These are phyloP conservation scores for Boletus rubescentipes DNA, from an alignment of 768 basidiomycete species.

Conservation along the genomic window DNA sequence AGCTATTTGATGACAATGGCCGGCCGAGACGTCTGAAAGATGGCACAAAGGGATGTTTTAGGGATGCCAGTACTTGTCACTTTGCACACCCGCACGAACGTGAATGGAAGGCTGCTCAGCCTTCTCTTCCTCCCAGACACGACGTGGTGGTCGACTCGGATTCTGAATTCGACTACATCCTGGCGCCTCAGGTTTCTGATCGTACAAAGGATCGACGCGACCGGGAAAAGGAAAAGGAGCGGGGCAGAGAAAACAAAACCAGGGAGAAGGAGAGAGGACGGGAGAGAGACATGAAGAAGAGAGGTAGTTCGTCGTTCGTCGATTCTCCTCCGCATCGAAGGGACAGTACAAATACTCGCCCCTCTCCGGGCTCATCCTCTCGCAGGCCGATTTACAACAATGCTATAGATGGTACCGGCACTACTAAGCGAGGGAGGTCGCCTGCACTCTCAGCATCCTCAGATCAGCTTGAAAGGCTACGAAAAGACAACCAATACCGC, in stretches of 20 bases:
- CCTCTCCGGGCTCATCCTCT: slow-evolving; percentile 15
- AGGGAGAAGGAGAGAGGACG: not conserved
- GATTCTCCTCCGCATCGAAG: slow-evolving; percentile 18
- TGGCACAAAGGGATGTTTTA: slow-evolving; percentile 22
- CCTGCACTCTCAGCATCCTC: slow-evolving; percentile 27
- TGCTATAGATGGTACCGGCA: slow-evolving; percentile 1
- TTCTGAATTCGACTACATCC: slow-evolving; percentile 25
- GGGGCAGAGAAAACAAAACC: not conserved
- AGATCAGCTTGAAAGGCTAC: slow-evolving; percentile 25
- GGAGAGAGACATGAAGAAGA: slow-evolving; percentile 9
- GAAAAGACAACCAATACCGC: slow-evolving; percentile 15
- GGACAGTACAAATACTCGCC: slow-evolving; percentile 12
- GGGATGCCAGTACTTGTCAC: slow-evolving; percentile 21
- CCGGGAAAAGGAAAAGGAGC: slow-evolving; percentile 10
- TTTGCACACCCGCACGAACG: slow-evolving; percentile 35
- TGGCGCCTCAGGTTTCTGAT: slow-evolving; percentile 5
- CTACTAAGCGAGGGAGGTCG: slow-evolving; percentile 18
- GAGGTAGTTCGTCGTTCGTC: not conserved
- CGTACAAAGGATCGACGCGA: slow-evolving; percentile 10
- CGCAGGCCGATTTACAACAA: slow-evolving; percentile 16
- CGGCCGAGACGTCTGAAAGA: slow-evolving; percentile 20
- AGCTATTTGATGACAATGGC: slow-evolving; percentile 33
- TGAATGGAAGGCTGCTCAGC: slow-evolving; percentile 30
- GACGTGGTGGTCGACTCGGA: slow-evolving; percentile 22
- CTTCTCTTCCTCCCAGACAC: slow-evolving; percentile 26